phyloP scores from a whole-genome alignment of 2,329 filamentous ascomycete genomes.

The Sclerotinia subarctica region DNA sequence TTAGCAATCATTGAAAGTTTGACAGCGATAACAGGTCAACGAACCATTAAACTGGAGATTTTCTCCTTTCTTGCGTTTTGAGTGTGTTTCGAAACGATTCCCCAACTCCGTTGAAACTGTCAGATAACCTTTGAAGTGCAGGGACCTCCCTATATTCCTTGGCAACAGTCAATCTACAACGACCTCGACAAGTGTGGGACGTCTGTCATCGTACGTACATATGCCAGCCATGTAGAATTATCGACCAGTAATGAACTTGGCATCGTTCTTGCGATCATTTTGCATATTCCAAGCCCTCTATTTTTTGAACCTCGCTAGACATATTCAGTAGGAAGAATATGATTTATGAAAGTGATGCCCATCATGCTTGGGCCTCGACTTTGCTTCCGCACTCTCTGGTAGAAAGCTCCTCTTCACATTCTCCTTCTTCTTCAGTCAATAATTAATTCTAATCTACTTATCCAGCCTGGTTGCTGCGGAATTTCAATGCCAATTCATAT shows the following conservation, averaged over 20 bases:
- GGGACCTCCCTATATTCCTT: neutral
- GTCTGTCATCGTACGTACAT: neutral
- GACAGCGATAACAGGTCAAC: neutral
- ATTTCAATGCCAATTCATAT: neutral
- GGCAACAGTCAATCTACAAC: neutral
- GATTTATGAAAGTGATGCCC: conserved; percentile 16
- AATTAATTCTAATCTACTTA: neutral
- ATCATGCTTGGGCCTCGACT: neutral
- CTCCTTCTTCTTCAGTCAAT: neutral
- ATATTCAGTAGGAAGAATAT: neutral
- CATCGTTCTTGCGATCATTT: conserved; percentile 3
- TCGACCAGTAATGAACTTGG: conserved; percentile 13
- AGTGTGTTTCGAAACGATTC: conserved; percentile 14
- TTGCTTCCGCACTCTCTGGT: conserved; percentile 9
- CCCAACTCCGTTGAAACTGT: conserved; percentile 13
- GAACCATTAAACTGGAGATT: neutral
- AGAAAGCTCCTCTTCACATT: neutral
- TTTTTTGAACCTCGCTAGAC: neutral
- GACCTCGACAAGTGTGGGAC: conserved; percentile 2
- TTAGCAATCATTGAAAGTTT: neutral
- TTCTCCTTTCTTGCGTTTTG: neutral
- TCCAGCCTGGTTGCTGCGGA: conserved; percentile 17
- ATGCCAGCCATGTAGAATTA: neutral
- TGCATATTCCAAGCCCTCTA: neutral
- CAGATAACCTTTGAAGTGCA: neutral